Conservation (phyloP, 1,284 basidiomycete genomes). For the Agroathelia rolfsii region DNA sequence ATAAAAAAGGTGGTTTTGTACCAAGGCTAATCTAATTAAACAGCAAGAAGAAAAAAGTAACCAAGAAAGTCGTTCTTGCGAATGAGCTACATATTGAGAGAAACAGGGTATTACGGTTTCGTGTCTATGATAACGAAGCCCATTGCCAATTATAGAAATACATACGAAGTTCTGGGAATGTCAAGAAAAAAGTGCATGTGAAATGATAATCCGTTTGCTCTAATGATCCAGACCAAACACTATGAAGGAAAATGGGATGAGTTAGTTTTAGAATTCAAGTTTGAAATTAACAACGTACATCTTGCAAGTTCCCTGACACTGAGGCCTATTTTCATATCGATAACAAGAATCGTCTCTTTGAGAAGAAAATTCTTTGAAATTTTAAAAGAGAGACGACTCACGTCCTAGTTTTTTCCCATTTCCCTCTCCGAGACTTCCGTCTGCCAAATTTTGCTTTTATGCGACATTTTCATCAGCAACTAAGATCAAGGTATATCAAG, state of each 20-base stretch:
- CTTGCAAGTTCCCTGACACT: conserved; percentile 33
- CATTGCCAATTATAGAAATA: too few species aligned
- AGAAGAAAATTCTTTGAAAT: not conserved
- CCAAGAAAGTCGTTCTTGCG: conserved; percentile 6
- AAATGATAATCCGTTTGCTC: conserved; percentile 19
- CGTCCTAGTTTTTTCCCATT: conserved; percentile 43
- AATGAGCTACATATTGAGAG: too few species aligned
- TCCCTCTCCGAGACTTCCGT: conserved; percentile 52
- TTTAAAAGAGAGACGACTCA: conserved; percentile 28
- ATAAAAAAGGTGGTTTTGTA: too few species aligned
- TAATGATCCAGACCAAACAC: conserved; percentile 38
- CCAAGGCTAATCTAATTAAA: too few species aligned
- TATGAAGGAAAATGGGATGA: conserved; percentile 10
- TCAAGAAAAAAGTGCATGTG: conserved; percentile 2
- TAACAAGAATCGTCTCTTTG: too few species aligned
- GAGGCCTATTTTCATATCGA: conserved; percentile 22
- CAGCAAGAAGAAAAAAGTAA: conserved; percentile 4
- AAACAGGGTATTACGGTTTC: too few species aligned
- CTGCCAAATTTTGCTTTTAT: conserved; percentile 39
- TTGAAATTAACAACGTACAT: conserved; percentile 21
- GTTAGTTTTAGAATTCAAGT: not conserved
- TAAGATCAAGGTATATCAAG: not conserved
- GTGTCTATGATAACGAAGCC: too few species aligned
- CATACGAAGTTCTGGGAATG: too few species aligned
- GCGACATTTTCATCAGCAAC: conserved; percentile 5